Evolutionary conservation across 2,329 filamentous ascomycete genomes (phyloP).

Genomic region (Corynespora cassiicola): DNA sequence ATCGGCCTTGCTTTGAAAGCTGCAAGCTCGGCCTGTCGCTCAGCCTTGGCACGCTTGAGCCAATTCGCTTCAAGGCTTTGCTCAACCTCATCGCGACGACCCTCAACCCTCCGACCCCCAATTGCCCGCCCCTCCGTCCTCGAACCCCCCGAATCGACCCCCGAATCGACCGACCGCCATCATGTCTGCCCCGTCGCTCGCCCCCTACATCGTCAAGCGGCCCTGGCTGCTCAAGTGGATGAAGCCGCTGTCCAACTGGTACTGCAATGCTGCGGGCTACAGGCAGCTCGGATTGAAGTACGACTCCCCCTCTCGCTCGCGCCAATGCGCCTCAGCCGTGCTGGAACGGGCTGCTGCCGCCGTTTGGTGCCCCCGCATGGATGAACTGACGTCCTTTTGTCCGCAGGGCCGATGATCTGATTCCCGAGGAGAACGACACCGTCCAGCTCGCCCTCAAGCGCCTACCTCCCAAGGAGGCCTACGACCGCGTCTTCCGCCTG

Average conservation of each 20-base stretch:
- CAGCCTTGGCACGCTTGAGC: slow-evolving; percentile 16
- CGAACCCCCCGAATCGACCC: slow-evolving; percentile 23
- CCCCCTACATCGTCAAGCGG: slow-evolving; percentile 79
- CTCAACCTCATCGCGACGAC: slow-evolving; percentile 19
- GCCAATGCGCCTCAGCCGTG: slow-evolving; percentile 4
- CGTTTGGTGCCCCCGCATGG: slow-evolving; percentile 13
- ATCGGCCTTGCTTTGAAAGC: slow-evolving; percentile 15
- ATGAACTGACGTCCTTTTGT: slow-evolving; percentile 38
- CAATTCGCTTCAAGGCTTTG: slow-evolving; percentile 21
- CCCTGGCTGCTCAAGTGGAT: slow-evolving; percentile 85
- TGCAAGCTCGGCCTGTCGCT: slow-evolving; percentile 10
- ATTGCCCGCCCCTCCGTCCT: slow-evolving; percentile 35
- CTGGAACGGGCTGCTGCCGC: neutral
- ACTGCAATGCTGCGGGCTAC: slow-evolving; percentile 88
- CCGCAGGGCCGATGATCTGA: slow-evolving; percentile 87
- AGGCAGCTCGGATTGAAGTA: slow-evolving; percentile 91
- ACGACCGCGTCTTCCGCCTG: slow-evolving; percentile 97
- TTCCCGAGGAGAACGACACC: slow-evolving; percentile 87
- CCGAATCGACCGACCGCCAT: slow-evolving; percentile 35
- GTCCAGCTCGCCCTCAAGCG: slow-evolving; percentile 90
- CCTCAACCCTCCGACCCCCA: slow-evolving; percentile 20
- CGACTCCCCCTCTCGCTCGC: slow-evolving; percentile 27
- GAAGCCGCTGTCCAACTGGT: slow-evolving; percentile 86
- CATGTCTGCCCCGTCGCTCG: slow-evolving; percentile 76
- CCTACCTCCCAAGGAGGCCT: slow-evolving; percentile 86